A percentile compares a stretch with the other conserved stretches of the same genome.
phyloP scores from a whole-genome alignment of 1,139 yeast genomes.

The Hemisphaericaspora subhashii region DNA sequence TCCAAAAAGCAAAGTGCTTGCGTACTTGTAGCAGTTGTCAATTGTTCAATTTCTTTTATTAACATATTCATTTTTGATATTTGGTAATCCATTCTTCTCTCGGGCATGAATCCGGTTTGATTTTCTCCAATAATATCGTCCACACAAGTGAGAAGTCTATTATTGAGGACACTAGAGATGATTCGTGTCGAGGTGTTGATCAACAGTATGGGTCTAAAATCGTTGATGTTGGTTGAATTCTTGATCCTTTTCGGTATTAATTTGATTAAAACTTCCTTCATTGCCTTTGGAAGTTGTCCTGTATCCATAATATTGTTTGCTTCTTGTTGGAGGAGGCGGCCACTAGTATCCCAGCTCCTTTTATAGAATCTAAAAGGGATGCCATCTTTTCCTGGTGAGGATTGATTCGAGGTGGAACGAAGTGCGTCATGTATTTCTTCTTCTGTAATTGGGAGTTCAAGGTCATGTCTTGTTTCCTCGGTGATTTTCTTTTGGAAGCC shows the following conservation, averaged over 20 bases:
- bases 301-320: background rate
- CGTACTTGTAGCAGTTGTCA: background rate
- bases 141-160: background rate
- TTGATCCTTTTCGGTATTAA: background rate
- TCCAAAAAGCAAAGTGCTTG: background rate
- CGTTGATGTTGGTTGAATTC: background rate
- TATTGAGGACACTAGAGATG: background rate
- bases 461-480: background rate
- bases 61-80: background rate
- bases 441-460: background rate
- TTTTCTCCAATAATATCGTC: background rate
- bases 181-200: background rate
- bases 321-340: background rate
- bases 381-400: background rate
- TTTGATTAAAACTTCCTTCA: background rate
- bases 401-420: background rate
- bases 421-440: background rate
- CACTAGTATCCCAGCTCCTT: background rate
- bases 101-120: background rate
- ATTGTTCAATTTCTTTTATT: background rate
- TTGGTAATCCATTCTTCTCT: background rate
- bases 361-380: background rate
- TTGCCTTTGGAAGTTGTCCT: background rate
- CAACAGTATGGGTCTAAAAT: background rate
- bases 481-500: background rate